phyloP scores from a whole-genome alignment of 495 filamentous ascomycete genomes.

The Jackrogersella minutella region DNA sequence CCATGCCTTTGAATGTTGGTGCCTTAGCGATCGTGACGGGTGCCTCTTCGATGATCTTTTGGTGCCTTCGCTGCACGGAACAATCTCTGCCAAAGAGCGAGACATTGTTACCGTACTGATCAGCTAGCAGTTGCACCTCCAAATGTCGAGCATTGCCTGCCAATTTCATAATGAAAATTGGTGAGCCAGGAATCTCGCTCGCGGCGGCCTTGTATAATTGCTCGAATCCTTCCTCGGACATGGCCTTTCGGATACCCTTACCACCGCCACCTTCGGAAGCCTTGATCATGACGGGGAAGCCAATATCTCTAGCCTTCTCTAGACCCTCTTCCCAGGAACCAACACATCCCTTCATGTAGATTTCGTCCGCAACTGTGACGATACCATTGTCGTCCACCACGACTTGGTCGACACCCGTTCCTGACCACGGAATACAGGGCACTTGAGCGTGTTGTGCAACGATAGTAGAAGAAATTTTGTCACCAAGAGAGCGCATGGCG shows the following conservation, averaged over 20 bases:
- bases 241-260: conserved; percentile 98
- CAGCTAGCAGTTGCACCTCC: conserved; percentile 95
- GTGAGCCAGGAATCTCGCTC: conserved; percentile 97
- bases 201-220: conserved; percentile 91
- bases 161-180: conserved; percentile 99
- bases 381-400: conserved; percentile 80
- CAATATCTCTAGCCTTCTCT: conserved; percentile 84
- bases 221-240: conserved; percentile 83
- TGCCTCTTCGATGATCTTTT: conserved; percentile 99
- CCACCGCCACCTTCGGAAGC: conserved; percentile 99
- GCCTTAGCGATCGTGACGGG: conserved; percentile 94
- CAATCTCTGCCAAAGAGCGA: conserved; percentile 98
- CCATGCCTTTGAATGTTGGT: conserved; percentile 92
- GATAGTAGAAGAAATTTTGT: conserved; percentile 99
- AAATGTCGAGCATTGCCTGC: conserved; percentile 95
- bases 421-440: conserved; percentile 98
- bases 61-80: conserved; percentile 97
- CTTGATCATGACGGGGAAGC: conserved; percentile 99
- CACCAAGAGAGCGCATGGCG: conserved; percentile 97
- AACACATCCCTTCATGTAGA: conserved; percentile 93
- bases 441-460: conserved; percentile 97
- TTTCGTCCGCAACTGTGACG: conserved; percentile 85
- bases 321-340: conserved; percentile 88
- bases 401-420: conserved; percentile 87
- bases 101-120: conserved; percentile 99